A percentile compares a stretch with the other conserved stretches of the same genome.
Evolutionary conservation across 768 basidiomycete genomes (phyloP).

Genomic region (Leccinum broughii): DNA sequence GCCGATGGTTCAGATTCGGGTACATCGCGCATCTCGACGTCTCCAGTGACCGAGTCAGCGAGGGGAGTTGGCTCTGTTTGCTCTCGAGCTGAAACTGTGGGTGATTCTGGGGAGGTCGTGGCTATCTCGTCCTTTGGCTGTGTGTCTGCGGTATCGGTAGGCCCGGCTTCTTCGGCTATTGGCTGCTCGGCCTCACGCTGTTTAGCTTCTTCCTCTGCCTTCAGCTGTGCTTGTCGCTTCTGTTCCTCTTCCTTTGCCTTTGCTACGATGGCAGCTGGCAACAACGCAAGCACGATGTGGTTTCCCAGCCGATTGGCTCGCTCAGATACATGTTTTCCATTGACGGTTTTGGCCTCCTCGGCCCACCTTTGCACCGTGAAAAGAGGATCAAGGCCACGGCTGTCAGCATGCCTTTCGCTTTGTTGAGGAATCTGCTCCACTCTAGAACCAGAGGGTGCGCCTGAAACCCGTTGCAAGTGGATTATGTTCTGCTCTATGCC

Average conservation of each 20-base stretch:
- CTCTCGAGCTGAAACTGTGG: constrained; percentile 13
- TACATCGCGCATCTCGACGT: constrained; percentile 54
- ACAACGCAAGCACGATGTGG: constrained; percentile 69
- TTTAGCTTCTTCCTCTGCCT: constrained; percentile 50
- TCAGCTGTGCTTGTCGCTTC: constrained; percentile 47
- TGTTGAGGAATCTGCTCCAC: constrained; percentile 55
- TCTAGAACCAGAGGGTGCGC: constrained; percentile 53
- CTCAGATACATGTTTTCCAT: constrained; percentile 71
- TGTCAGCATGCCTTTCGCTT: constrained; percentile 45
- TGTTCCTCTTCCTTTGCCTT: constrained; percentile 44
- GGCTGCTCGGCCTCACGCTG: constrained; percentile 38
- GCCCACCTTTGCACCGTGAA: constrained; percentile 86
- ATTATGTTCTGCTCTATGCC: constrained; percentile 59
- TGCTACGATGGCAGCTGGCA: constrained; percentile 75
- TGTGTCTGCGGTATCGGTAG: constrained; percentile 30
- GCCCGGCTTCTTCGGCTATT: constrained; percentile 34
- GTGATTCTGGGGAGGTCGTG: constrained; percentile 13
- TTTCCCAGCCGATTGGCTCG: constrained; percentile 66
- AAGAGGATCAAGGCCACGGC: constrained; percentile 67
- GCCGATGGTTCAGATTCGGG: constrained; percentile 22
- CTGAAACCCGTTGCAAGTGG: constrained; percentile 46
- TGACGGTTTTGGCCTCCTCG: constrained; percentile 82
- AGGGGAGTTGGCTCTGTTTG: constrained; percentile 18
- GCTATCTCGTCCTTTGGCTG: constrained; percentile 17
- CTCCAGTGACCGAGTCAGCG: constrained; percentile 37